Percentiles rank a stretch among this genome's conserved stretches.
phyloP scores from a whole-genome alignment of 305 asterid genomes.

The Fraxinus paxiana region DNA sequence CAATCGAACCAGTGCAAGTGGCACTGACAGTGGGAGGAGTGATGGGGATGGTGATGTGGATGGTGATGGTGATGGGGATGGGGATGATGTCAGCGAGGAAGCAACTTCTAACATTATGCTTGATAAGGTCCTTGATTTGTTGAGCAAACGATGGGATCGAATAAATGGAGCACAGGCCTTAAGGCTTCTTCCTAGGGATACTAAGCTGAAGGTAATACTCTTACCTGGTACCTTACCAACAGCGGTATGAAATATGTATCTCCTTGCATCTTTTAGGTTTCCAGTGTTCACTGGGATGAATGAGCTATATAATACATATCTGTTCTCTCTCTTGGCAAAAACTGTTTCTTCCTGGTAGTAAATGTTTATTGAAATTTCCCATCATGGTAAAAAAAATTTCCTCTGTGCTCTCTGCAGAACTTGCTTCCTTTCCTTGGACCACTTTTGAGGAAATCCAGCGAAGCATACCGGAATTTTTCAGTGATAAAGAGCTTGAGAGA shows the following conservation, averaged over 20 bases:
- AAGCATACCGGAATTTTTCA: constrained; percentile 72
- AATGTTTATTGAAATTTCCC: neutral
- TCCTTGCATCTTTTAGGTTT: neutral
- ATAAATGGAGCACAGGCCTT: constrained; percentile 95
- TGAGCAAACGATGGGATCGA: constrained; percentile 92
- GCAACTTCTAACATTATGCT: constrained; percentile 74
- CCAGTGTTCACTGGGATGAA: constrained; percentile 9
- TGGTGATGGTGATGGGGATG: constrained; percentile 42
- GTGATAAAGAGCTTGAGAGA: constrained; percentile 87
- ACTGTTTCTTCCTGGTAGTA: neutral
- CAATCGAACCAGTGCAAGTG: constrained; percentile 65
- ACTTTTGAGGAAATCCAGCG: constrained; percentile 84
- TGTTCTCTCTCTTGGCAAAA: constrained; percentile 8
- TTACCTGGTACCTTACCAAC: constrained; percentile 9
- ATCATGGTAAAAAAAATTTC: constrained; percentile 9
- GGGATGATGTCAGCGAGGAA: constrained; percentile 59
- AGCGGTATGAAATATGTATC: neutral
- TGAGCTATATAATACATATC: constrained; percentile 6
- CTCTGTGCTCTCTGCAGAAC: constrained; percentile 54
- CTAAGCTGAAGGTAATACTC: constrained; percentile 74
- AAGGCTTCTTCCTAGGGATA: constrained; percentile 84
- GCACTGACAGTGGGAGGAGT: constrained; percentile 92
- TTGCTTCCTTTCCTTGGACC: constrained; percentile 93
- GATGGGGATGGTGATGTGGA: constrained; percentile 60
- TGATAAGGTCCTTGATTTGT: constrained; percentile 85